Evolutionary conservation across 1,284 basidiomycete genomes (phyloP), one percentile per base, ranked within the genome.

Genomic region (Tilletia walkeri): DNA sequence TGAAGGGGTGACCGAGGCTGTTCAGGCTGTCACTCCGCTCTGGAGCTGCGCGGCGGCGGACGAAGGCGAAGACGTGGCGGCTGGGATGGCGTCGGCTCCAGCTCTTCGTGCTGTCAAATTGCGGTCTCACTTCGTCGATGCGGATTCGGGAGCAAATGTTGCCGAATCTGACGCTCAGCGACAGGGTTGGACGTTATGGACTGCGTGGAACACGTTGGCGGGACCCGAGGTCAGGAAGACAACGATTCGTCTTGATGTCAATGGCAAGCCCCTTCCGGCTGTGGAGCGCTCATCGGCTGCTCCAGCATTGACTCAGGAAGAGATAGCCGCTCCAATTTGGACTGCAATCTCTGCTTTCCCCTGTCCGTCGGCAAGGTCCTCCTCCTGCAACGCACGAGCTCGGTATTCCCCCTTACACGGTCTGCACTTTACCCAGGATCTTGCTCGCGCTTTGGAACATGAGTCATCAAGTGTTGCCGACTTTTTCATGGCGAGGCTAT

Each of bases 191-290:
- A 71, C 71, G 41, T 74, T 80, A 49, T 81, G 80, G 80, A 72
- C 79, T 4, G 65, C 80, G 14, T 82, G 80, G 80, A 78, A 82
- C 69, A 74, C 76, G 18, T 76, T 74, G 10, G 75, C 74, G 9
- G 76, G 73, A 20, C 73, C 77, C 0, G 61, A 81, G 20, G 69
- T 78, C 68, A 76, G 78, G 24, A 73, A 76, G 47, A 68, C 72
- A 39, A 72, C 70, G 48, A 73, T 78, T 5, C 70, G 69, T 38
- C 48, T 63, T 41, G 20, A 41, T n/a, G 18, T 20, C 3, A n/a
- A 41, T 16, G 65, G 65, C 65, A 45, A 41, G 12, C 30, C 36
- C 34, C 4, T 63, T 3, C 65, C 45, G 4, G 41, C 45, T 47
- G n/a, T 24, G 41, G n/a, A 12, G 7, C 24, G 20, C 12, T 18